Conservation (phyloP, 179 eudicot species). For the Camellia oleifera region DNA sequence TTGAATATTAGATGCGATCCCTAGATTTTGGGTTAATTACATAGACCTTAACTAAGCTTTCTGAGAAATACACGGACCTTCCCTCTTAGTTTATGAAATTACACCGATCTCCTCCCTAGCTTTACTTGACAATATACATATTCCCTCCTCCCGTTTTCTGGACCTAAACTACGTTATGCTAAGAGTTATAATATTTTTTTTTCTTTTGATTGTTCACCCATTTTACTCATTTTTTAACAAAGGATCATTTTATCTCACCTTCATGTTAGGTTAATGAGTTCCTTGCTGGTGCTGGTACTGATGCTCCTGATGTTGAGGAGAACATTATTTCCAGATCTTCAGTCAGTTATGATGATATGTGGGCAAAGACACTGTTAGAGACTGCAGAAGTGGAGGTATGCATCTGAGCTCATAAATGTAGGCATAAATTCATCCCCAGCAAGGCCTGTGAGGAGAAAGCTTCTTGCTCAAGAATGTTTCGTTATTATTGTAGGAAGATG, state of each 20-base stretch:
- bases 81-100: no score
- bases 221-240: neutral
- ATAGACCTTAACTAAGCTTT: neutral
- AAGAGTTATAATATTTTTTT: neutral
- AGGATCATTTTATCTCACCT: neutral
- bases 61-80: neutral
- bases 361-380: constrained; percentile 99
- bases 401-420: neutral
- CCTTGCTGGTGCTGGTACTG: constrained; percentile 98
- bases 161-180: neutral
- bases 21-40: neutral
- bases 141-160: no score
- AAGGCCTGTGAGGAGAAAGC: neutral
- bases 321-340: constrained; percentile 79
- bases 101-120: no score
- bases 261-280: constrained; percentile 86
- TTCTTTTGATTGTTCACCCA: neutral
- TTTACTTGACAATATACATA: no score
- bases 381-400: constrained; percentile 78
- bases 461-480: constrained; percentile 6
- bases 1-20: neutral
- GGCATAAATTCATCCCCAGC: neutral
- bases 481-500: constrained; percentile 68
- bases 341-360: constrained; percentile 90
- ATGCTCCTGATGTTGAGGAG: constrained; percentile 99